Conservation (phyloP, 495 filamentous ascomycete genomes). For the Neurospora terricola region DNA sequence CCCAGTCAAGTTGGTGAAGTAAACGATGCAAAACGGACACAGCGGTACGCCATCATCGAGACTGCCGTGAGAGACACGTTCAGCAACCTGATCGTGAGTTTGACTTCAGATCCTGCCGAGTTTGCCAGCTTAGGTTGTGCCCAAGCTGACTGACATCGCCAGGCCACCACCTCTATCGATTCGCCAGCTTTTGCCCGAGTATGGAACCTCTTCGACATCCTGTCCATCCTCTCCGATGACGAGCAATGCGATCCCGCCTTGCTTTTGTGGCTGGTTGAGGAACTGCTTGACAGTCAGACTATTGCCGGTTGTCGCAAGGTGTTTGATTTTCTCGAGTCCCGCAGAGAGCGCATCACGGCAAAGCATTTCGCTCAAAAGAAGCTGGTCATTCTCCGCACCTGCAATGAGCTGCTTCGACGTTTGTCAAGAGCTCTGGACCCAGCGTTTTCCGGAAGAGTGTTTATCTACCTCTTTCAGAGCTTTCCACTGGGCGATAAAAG, state of each 20-base stretch:
- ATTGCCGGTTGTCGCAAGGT: constrained; percentile 81
- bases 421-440: constrained; percentile 92
- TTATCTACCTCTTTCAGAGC: constrained; percentile 95
- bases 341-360: constrained; percentile 74
- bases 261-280: constrained; percentile 83
- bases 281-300: constrained; percentile 90
- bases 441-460: constrained; percentile 91
- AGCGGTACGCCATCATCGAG: constrained; percentile 59
- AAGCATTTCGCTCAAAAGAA: constrained; percentile 80
- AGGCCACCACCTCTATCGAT: constrained; percentile 63
- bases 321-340: constrained; percentile 89
- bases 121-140: background rate
- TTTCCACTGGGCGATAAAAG: constrained; percentile 94
- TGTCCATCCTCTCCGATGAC: constrained; percentile 74
- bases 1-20: constrained; percentile 3
- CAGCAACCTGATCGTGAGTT: constrained; percentile 60
- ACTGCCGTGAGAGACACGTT: constrained; percentile 70
- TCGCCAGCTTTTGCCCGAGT: constrained; percentile 66
- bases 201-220: constrained; percentile 88
- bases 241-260: constrained; percentile 79
- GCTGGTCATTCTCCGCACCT: constrained; percentile 77
- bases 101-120: background rate
- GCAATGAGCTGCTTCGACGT: constrained; percentile 87
- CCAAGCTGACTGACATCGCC: constrained; percentile 8
- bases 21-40: constrained; percentile 28